A percentile compares a stretch with the other conserved stretches of the same genome.
phyloP scores from a whole-genome alignment of 164 flowering plant genomes.

The Santalum album region DNA sequence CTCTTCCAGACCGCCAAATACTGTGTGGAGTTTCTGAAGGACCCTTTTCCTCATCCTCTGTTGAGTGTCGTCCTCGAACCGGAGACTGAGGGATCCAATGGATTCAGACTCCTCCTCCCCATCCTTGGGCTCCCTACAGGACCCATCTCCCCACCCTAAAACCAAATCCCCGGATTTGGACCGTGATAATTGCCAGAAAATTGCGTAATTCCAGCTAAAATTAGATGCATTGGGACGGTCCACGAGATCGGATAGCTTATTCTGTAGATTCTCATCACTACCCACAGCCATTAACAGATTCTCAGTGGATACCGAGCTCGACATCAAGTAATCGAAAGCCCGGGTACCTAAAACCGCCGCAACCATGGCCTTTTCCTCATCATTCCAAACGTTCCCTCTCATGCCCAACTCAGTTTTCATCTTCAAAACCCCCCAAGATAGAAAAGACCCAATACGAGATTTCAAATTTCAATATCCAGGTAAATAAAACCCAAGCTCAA shows the following conservation, averaged over 20 bases:
- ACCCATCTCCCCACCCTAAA: conserved; percentile 96
- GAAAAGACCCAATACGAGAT: no score
- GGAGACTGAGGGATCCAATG: conserved; percentile 19
- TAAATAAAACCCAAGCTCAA: conserved; percentile 11
- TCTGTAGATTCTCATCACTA: conserved; percentile 58
- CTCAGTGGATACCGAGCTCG: conserved; percentile 44
- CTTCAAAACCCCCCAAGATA: conserved; percentile 8
- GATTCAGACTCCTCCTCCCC: conserved; percentile 59
- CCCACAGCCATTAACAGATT: conserved; percentile 39
- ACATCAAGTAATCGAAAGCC: conserved; percentile 64
- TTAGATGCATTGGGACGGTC: conserved; percentile 51
- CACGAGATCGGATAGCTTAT: conserved; percentile 84
- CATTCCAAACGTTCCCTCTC: conserved; percentile 42
- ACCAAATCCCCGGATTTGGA: conserved; percentile 67
- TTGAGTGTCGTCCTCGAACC: conserved; percentile 49
- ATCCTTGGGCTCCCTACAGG: conserved; percentile 74
- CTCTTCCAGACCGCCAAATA: conserved; percentile 82
- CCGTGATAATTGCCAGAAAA: conserved; percentile 84
- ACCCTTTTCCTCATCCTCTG: conserved; percentile 84
- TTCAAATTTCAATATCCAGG: conserved; percentile 5
- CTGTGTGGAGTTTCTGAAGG: conserved; percentile 64
- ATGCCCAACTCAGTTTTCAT: conserved; percentile 41
- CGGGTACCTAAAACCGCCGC: conserved; percentile 53
- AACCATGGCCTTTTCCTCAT: conserved; percentile 62
- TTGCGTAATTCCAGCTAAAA: conserved; percentile 85